Conservation (phyloP, 768 basidiomycete genomes). For the Lactifluus pinguis region DNA sequence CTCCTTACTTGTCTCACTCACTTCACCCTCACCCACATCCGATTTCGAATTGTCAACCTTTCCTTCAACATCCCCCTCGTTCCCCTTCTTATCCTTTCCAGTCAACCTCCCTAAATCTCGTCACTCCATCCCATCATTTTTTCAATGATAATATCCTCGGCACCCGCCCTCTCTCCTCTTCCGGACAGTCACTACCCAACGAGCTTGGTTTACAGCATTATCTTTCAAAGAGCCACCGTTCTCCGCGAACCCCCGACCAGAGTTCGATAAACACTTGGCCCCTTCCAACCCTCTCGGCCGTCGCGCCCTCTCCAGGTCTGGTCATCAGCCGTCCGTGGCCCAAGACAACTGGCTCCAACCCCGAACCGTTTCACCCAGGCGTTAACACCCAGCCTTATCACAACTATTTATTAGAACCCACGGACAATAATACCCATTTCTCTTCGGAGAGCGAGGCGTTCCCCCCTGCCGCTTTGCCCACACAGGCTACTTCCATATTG, state of each 20-base stretch:
- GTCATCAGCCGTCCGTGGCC: neutral
- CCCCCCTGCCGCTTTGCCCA: neutral
- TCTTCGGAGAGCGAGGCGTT: slow-evolving; percentile 1
- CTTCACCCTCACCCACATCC: neutral
- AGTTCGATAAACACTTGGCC: slow-evolving; percentile 1
- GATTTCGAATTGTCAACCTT: neutral
- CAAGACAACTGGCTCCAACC: neutral
- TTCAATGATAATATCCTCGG: neutral
- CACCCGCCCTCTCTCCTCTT: neutral
- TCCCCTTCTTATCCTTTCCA: neutral
- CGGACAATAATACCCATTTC: neutral
- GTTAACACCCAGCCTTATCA: neutral
- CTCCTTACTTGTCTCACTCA: neutral
- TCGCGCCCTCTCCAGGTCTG: neutral
- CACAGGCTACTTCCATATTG: slow-evolving; percentile 1
- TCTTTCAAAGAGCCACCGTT: neutral
- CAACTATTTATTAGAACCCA: neutral
- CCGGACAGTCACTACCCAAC: neutral
- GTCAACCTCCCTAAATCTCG: neutral
- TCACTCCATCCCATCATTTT: neutral
- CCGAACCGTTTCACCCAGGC: slow-evolving; percentile 1
- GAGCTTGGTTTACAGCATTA: neutral
- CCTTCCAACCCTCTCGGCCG: neutral
- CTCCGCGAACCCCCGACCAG: neutral
- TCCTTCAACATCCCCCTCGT: neutral